A percentile compares a stretch with the other conserved stretches of the same genome.
Conservation (phyloP, 257 asterid genomes). For the Solanum peruvianum region DNA sequence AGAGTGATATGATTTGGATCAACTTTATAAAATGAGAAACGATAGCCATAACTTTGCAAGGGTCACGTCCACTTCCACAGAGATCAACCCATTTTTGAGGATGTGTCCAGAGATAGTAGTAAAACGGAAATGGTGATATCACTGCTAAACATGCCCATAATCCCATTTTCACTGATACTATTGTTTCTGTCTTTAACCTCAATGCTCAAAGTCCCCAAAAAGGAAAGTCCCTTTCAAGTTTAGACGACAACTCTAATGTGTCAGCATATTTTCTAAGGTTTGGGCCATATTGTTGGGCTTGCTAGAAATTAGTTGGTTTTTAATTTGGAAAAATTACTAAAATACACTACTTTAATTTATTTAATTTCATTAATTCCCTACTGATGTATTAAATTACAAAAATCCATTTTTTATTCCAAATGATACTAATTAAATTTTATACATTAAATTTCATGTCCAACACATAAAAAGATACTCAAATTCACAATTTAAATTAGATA, state of each 20-base stretch:
- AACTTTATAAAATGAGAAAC: constrained; percentile 64
- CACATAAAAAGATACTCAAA: too few relatives aligned
- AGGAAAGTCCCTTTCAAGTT: not conserved
- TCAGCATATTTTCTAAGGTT: too few relatives aligned
- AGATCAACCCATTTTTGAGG: constrained; percentile 79
- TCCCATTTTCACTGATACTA: constrained; percentile 32
- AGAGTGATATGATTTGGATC: constrained; percentile 52
- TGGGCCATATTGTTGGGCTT: not conserved
- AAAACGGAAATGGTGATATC: constrained; percentile 81
- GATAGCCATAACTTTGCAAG: constrained; percentile 61
- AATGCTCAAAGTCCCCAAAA: not conserved
- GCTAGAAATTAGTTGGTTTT: not conserved
- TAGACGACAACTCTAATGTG: not conserved
- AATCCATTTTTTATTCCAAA: too few relatives aligned
- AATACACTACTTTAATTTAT: too few relatives aligned
- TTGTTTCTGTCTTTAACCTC: not conserved
- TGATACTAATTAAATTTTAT: too few relatives aligned
- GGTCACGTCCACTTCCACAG: constrained; percentile 69
- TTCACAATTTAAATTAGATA: too few relatives aligned
- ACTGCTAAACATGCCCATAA: constrained; percentile 54
- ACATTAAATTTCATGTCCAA: too few relatives aligned
- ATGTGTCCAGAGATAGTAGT: constrained; percentile 73
- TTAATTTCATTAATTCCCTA: too few relatives aligned
- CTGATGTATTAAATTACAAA: too few relatives aligned
- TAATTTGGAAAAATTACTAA: too few relatives aligned